Conservation (phyloP, 805 yeast species). For the Debaryomyces tyrocola region DNA sequence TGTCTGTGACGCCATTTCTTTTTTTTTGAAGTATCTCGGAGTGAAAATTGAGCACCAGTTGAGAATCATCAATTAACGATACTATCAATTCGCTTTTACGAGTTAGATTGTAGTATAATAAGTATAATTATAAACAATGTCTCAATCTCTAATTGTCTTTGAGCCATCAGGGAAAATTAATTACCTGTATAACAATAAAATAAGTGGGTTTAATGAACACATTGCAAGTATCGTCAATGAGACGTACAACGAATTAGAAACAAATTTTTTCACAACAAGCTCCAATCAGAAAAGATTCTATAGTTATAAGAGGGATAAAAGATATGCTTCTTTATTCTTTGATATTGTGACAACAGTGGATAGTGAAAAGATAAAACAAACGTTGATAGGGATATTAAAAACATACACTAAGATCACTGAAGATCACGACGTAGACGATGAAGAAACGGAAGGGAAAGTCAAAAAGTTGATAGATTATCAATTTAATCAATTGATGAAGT, state of each 20-base stretch:
- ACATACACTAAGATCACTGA: conserved; percentile 28
- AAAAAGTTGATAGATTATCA: conserved; percentile 37
- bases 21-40: conserved; percentile 15
- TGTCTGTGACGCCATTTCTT: conserved; percentile 89
- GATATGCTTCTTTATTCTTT: conserved; percentile 38
- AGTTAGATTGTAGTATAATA: too few species aligned
- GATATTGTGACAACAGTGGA: conserved; percentile 41
- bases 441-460: conserved; percentile 21
- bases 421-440: conserved; percentile 17
- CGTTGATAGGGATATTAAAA: conserved; percentile 32
- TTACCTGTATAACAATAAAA: conserved; percentile 36
- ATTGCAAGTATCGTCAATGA: conserved; percentile 36
- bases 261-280: conserved; percentile 31
- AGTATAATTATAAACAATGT: conserved; percentile 21
- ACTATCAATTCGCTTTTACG: too few species aligned
- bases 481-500: conserved; percentile 36
- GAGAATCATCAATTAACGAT: too few species aligned
- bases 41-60: background rate
- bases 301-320: conserved; percentile 22
- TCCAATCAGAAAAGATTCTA: conserved; percentile 37
- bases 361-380: conserved; percentile 33
- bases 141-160: conserved; percentile 40
- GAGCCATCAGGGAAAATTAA: conserved; percentile 35
- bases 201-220: conserved; percentile 40
- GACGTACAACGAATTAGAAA: conserved; percentile 30